These are phyloP conservation scores for Podaxis sp. DNA, from an alignment of 768 basidiomycete species.

Conservation along the genomic window DNA sequence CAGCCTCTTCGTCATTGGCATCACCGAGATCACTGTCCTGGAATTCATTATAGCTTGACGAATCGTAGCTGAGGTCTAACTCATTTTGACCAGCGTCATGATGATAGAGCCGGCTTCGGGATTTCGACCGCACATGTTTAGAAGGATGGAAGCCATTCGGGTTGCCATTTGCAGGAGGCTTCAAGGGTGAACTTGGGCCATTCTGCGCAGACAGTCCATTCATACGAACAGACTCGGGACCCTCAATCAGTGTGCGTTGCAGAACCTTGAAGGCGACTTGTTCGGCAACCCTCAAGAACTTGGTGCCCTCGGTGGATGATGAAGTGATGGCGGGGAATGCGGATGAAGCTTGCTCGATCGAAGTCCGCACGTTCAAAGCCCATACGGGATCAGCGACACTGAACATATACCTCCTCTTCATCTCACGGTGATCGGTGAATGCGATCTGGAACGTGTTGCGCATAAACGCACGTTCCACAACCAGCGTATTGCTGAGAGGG, in stretches of 20 bases:
- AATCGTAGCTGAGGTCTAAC: conserved; percentile 39
- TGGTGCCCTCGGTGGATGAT: conserved; percentile 30
- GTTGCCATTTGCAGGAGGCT: conserved; percentile 1
- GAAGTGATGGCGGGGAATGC: conserved; percentile 24
- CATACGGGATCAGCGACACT: conserved; percentile 82
- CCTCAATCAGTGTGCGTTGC: conserved; percentile 73
- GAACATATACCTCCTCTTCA: conserved; percentile 91
- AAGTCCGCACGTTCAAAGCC: conserved; percentile 61
- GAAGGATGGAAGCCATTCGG: conserved; percentile 18
- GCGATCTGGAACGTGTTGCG: conserved; percentile 92
- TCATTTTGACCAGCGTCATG: conserved; percentile 64
- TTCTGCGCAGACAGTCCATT: conserved; percentile 16
- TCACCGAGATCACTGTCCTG: conserved; percentile 25
- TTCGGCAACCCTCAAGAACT: conserved; percentile 64
- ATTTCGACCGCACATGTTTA: conserved; percentile 59
- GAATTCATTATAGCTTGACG: conserved; percentile 22
- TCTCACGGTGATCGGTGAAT: conserved; percentile 62
- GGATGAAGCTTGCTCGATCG: conserved; percentile 52
- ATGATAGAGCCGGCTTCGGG: conserved; percentile 64
- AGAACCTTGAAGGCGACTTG: conserved; percentile 78
- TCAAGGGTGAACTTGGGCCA: conserved; percentile 3
- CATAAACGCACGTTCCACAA: conserved; percentile 93
- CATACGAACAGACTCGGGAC: conserved; percentile 14
- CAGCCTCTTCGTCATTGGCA: conserved; percentile 12
- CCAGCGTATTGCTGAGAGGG: conserved; percentile 71